Evolutionary conservation across 2,329 filamentous ascomycete species (phyloP), one percentile per base, ranked within the genome.

Genomic region (Emericellopsis atlantica): DNA sequence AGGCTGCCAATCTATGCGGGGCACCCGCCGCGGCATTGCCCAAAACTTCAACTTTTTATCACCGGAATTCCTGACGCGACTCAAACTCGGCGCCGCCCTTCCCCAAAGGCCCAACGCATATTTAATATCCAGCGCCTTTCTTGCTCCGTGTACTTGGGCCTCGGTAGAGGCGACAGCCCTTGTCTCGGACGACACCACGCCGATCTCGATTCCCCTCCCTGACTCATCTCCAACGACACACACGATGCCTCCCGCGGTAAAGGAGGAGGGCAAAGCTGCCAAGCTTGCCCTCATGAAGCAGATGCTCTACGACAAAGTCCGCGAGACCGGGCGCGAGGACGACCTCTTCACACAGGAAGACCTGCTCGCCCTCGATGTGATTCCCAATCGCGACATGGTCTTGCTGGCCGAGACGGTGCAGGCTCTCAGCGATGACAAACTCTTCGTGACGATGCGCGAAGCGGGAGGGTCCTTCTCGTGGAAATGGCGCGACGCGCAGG

Each of bases 331-430:
- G 45, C 61, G 65, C 45, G 59, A 65, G 35, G 59, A 64, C 32
- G 62, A 64, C 37, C 57, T 74, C 39, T 79, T 79, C 56, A 69
- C 66, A 11, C 76, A 81, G 53, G 64, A 70, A 31, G 74, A 79
- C 48, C 61, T 81, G 32, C 58, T 75, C 43, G 67, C 66, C 22
- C 64, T 79, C 43, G 66, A 69, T 43, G 65, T 80, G 46, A 69
- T 80, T 38, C 73, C 75, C 5, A 68, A 71, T 39, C 62, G 70
- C 45, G 70, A 79, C 54, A 57, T 76, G 46, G 56, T 65, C 52
- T 64, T 72, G 37, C 67, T 81, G 18, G 56, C 76, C 42, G 60
- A 62, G 41, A 69, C 78, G 14, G 65, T 79, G 33, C 73, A 79
- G 57, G 64, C 59, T 29, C 66, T 81, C 40, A 70, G 69, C 44